Evolutionary conservation across 2,329 filamentous ascomycete species (phyloP).

Genomic region (Cercospora nicotianae): DNA sequence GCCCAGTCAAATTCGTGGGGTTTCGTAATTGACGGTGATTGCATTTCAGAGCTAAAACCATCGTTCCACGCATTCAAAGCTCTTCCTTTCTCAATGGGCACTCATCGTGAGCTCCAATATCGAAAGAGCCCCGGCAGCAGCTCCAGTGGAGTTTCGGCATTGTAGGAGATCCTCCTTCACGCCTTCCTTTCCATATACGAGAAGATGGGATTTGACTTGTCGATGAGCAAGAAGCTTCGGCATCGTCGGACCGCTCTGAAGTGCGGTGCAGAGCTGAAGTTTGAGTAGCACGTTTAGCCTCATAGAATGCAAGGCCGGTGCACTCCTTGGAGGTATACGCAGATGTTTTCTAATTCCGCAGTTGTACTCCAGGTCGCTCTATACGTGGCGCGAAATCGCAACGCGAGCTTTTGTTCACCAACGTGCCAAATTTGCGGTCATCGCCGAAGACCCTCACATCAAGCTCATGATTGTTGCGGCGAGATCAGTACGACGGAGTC

Average conservation of each 20-base stretch:
- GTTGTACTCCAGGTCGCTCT: neutral
- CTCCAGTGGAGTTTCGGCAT: neutral
- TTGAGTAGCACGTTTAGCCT: neutral
- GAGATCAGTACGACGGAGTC: constrained; percentile 55
- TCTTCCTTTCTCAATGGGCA: neutral
- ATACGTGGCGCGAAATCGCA: neutral
- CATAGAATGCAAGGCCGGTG: neutral
- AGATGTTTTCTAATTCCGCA: neutral
- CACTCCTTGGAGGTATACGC: neutral
- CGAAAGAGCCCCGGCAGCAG: neutral
- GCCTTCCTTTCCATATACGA: neutral
- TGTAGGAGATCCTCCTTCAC: neutral
- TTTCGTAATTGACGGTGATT: neutral
- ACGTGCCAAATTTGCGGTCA: neutral
- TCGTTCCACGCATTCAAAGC: neutral
- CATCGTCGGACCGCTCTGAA: neutral
- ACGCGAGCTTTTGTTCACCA: neutral
- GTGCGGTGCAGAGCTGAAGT: neutral
- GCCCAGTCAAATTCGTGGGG: neutral
- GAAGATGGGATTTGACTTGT: neutral
- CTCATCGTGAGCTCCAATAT: neutral
- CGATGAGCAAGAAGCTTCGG: neutral
- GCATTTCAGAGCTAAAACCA: neutral
- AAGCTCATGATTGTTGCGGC: constrained; percentile 34
- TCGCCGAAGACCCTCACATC: neutral